A percentile compares a stretch with the other conserved stretches of the same genome.
Evolutionary conservation across 306 rosid genomes (phyloP).

Genomic region (Malus asiatica): DNA sequence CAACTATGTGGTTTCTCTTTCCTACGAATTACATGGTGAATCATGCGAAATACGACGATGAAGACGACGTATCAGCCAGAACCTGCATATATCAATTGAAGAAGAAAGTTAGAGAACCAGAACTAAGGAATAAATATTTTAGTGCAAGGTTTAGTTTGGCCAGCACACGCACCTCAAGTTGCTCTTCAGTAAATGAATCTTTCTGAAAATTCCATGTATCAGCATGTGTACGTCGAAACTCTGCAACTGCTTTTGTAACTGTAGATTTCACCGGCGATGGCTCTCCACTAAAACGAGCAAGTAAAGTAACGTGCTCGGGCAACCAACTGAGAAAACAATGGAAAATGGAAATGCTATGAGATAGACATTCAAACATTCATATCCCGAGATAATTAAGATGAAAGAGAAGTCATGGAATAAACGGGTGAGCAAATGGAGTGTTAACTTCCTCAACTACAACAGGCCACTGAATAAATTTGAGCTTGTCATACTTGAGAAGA

Average conservation of each 20-base stretch:
- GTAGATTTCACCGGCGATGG: constrained; percentile 88
- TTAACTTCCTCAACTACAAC: background rate
- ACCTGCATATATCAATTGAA: constrained; percentile 44
- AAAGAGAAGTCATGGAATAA: background rate
- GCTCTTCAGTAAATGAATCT: constrained; percentile 83
- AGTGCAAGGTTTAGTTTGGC: background rate
- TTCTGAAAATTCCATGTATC: constrained; percentile 98
- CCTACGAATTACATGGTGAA: constrained; percentile 25
- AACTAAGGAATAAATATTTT: background rate
- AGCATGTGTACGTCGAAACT: constrained; percentile 96
- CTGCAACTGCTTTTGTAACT: constrained; percentile 96
- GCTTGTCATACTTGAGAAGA: background rate
- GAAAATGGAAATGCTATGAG: constrained; percentile 6
- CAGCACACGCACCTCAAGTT: constrained; percentile 59
- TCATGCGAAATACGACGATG: constrained; percentile 95
- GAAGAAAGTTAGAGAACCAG: background rate
- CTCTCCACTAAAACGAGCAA: constrained; percentile 88
- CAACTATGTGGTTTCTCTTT: constrained; percentile 25
- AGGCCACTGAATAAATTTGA: background rate
- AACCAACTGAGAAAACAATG: constrained; percentile 62
- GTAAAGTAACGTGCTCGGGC: constrained; percentile 85
- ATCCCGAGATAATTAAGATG: background rate
- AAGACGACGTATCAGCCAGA: constrained; percentile 93
- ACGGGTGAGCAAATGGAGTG: background rate
- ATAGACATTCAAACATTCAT: background rate